Conservation (phyloP, 768 basidiomycete species). For the Hypholoma fasciculare region DNA sequence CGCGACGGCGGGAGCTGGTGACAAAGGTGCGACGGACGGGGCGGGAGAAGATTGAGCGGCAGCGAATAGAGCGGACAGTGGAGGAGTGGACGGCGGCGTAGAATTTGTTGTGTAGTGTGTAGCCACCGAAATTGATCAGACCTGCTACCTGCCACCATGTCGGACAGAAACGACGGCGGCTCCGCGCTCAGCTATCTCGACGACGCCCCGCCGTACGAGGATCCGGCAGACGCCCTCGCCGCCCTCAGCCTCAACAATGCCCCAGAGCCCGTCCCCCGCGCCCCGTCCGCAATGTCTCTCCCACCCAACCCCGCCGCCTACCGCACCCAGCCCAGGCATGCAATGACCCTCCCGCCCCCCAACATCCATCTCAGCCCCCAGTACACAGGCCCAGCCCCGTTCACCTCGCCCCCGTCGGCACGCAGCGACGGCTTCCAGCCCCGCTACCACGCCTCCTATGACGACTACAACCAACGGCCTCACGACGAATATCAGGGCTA, state of each 20-base stretch:
- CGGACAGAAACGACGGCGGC: constrained; percentile 9
- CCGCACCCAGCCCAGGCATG: constrained; percentile 14
- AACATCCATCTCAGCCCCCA: neutral
- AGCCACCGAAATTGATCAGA: constrained; percentile 6
- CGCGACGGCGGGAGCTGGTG: constrained; percentile 43
- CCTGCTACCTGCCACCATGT: constrained; percentile 23
- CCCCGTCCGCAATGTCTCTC: constrained; percentile 24
- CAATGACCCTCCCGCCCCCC: constrained; percentile 17
- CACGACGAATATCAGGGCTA: neutral
- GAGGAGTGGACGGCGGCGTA: constrained; percentile 63
- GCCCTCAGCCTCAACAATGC: constrained; percentile 50
- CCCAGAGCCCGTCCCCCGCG: constrained; percentile 21
- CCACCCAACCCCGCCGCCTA: constrained; percentile 4
- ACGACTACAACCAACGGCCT: too few relatives aligned
- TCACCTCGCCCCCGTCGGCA: constrained; percentile 1
- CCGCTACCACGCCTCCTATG: neutral
- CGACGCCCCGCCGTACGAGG: neutral
- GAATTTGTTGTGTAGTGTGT: constrained; percentile 25
- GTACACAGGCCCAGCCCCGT: neutral
- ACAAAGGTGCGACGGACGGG: constrained; percentile 58
- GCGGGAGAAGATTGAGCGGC: constrained; percentile 59
- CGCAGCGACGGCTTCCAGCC: constrained; percentile 5
- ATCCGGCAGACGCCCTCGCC: constrained; percentile 36
- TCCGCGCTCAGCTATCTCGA: constrained; percentile 5
- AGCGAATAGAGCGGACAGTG: constrained; percentile 65